Evolutionary conservation across 352 stramenopile genomes (phyloP), one percentile per base, ranked within the genome.

Genomic region (Globisporangium takayamanum): DNA sequence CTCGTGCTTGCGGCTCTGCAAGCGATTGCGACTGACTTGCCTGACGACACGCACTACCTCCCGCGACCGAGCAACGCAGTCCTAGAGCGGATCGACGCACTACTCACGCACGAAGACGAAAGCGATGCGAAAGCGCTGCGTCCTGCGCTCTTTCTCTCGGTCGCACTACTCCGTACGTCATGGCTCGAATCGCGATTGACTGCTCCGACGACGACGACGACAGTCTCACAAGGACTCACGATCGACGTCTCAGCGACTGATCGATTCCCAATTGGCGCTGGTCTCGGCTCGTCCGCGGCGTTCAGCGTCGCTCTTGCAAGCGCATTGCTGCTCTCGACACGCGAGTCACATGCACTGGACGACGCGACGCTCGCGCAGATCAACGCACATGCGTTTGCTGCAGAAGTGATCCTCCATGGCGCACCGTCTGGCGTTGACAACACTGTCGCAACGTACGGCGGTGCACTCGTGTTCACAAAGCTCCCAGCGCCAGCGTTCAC

Each of bases 361-460:
- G 18, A n/a, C 12, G 41, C n/a, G 8, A 22, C 18, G 15, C 46
- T 84, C 3, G 72, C 80, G 2, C 67, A 67, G 15, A 79, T 98
- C 52, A 97, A 97, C 68, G 55, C 61, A 44, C 94, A 90, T 63
- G 90, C 92, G 18, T 97, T 84, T 56, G 70, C 76, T n/a, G 82
- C 81, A 1, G 92, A 97, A 69, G 81, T 89, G 18, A 83, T 98
- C 51, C 68, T 97, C 25, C 92, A 98, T 55, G 92, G 91, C 11
- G 82, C 74, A 12, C 92, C 92, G 46, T 97, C 89, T 14, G 92
- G 92, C 46, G 79, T 97, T 26, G 92, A 97, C 73, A 97, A 97
- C 62, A 97, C 88, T 1, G 82, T 97, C 14, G 89, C 83, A 28
- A 82, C 81, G 37, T 97, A 88, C 66, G 89, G 88, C 30, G 91